Evolutionary conservation across 1,139 yeast genomes (phyloP).

Genomic region (Eremothecium cymbalariae): DNA sequence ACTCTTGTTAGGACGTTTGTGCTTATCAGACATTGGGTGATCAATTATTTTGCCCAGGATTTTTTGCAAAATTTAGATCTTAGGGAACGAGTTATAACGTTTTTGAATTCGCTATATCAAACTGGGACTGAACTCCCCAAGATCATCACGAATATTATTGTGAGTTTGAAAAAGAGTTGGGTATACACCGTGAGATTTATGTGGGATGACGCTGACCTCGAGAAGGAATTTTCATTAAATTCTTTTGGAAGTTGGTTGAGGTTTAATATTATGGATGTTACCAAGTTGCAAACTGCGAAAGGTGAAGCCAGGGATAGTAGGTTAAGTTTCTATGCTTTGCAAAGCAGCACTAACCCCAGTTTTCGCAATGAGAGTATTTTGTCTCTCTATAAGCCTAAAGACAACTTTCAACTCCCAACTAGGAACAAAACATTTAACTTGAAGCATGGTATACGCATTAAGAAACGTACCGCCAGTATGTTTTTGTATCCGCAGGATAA

Average conservation of each 20-base stretch:
- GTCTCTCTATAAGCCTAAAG: constrained; percentile 22
- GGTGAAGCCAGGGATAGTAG: constrained; percentile 20
- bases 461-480: constrained; percentile 28
- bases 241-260: constrained; percentile 21
- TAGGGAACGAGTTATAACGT: constrained; percentile 42
- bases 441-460: constrained; percentile 8
- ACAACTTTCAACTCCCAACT: constrained; percentile 19
- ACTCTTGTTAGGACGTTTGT: constrained; percentile 82
- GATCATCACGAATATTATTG: constrained; percentile 37
- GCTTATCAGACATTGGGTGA: constrained; percentile 78
- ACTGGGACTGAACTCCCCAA: constrained; percentile 27
- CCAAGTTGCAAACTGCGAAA: constrained; percentile 13
- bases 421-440: constrained; percentile 5
- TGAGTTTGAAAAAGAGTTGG: constrained; percentile 39
- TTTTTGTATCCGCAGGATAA: constrained; percentile 27
- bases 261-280: constrained; percentile 21
- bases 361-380: constrained; percentile 29
- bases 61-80: constrained; percentile 43
- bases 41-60: constrained; percentile 68
- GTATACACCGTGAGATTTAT: constrained; percentile 18
- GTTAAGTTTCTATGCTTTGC: constrained; percentile 26
- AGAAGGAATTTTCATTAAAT: constrained; percentile 15
- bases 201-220: constrained; percentile 25
- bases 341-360: constrained; percentile 28
- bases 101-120: constrained; percentile 39